Evolutionary conservation across 148 eudicot species (phyloP), one percentile per base, ranked within the genome.

Genomic region (Chenopodium quinoa): DNA sequence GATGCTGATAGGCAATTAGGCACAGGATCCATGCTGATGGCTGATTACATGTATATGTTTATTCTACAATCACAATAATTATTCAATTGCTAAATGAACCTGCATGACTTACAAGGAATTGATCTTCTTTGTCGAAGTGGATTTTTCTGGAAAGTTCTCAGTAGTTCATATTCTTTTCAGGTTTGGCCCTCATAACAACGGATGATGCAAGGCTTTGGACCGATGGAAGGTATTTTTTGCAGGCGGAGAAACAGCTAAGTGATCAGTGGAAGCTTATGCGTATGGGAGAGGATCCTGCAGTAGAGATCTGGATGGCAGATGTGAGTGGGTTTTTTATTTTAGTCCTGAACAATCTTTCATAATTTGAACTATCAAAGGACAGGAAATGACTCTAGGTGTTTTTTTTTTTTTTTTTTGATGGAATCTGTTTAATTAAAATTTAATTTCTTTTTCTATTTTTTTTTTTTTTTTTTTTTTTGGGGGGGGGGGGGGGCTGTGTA

Each of bases 201-300:
- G 83, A 90, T 81, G 93, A 91, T 84, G 99, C 99, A 77, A 86
- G 89, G 73, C 90, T 96, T 71, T 96, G 98, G 99, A 95, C 99
- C 12, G 99, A 96, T 84, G 98, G 97, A 50, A 88, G 98, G 86
- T 96, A 96, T 87, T 93, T 93, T 80, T 81, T 96, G 86, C 99
- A 96, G 86, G 99, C 99, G 73, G 84, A 83, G 62, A 86, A 88
- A 76, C 81, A 95, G 76, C 90, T 95, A 72, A 87, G 88, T 82
- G 82, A 88, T 73, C 86, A 89, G 70, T 93, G 99, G 99, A 90
- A 84, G 91, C 98, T 96, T 81, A 96, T 96, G 99, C 98, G 99
- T 48, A 86, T 91, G 69, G 97, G 92, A 75, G 97, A 93, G 86
- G 99, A 95, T 82, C 97, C 95, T 67, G 79, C 87, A 29, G 91